Evolutionary conservation across 345 rosid genomes (phyloP), one percentile per base, ranked within the genome.

Genomic region (Pugionium cornutum): DNA sequence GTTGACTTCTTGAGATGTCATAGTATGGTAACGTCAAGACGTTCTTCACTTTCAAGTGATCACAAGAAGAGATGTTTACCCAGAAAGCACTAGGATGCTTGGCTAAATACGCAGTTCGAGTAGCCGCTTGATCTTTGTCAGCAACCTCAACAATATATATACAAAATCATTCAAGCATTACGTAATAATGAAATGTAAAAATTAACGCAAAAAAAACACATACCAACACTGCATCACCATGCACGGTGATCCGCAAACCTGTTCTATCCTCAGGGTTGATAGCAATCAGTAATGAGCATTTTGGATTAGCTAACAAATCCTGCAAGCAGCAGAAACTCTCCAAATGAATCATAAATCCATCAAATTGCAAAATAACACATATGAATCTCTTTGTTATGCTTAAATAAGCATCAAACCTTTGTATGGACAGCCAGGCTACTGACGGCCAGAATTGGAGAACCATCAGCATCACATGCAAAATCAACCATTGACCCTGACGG

Each of bases 401-500:
- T 30, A 51, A 36, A 36, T 11, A 37, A 52, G 40, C 53, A 39
- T 54, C 62, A 68, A 77, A 90, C 99, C 95, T 85, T 94, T 3
- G 95, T 58, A 75, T 88, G 99, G 58, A 79, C 80, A 9, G 99
- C 96, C 75, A 90, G 74, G 82, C 83, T 88, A 81, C 96, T 90
- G 66, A 88, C 77, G 45, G 96, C 96, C 40, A 90, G 53, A 59
- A 90, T 81, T 4, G 95, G 91, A 82, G 86, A 82, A 76, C 96
- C 97, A 84, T 83, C 87, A 49, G 77, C 82, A 74, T 83, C 97
- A 67, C 92, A 86, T 9, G 97, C 94, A 78, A 86, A 88, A 78
- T 89, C 99, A 69, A 94, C 95, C 90, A 85, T 80, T 2, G 92
- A 83, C 1, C 97, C 97, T 39, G 99, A 89, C 44, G 99, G 97